A percentile compares a stretch with the other conserved stretches of the same genome.
These are phyloP conservation scores for Orobanche coerulescens DNA, from an alignment of 257 asterid genomes.

Conservation along the genomic window DNA sequence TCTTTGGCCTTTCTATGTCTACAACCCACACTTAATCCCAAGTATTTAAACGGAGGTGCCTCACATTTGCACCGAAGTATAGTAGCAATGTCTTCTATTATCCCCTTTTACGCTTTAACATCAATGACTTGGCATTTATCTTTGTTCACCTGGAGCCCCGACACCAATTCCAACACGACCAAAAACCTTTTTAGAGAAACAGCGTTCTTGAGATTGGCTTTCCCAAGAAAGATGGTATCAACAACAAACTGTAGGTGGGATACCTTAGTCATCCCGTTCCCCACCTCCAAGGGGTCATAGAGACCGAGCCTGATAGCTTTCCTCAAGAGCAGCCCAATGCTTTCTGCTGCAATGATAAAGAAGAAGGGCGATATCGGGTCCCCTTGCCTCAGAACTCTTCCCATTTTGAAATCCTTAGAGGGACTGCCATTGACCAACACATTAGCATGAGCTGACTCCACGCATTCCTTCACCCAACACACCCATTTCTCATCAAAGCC, in stretches of 20 bases:
- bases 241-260: background rate
- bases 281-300: background rate
- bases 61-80: background rate
- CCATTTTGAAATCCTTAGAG: background rate
- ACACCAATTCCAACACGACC: background rate
- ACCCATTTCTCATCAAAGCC: too few relatives aligned
- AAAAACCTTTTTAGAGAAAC: background rate
- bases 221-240: background rate
- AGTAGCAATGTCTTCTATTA: background rate
- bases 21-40: too few relatives aligned
- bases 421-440: background rate
- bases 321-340: background rate
- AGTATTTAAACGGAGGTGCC: background rate
- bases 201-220: background rate
- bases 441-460: too few relatives aligned
- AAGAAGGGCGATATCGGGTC: background rate
- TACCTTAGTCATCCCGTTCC: background rate
- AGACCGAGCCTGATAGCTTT: background rate
- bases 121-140: background rate
- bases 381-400: background rate
- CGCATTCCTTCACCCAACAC: background rate
- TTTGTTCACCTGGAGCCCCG: background rate
- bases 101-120: background rate
- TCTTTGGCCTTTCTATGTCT: too few relatives aligned
- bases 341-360: background rate